Evolutionary conservation across 495 filamentous ascomycete species (phyloP).

Genomic region (Trichoderma gamsii): DNA sequence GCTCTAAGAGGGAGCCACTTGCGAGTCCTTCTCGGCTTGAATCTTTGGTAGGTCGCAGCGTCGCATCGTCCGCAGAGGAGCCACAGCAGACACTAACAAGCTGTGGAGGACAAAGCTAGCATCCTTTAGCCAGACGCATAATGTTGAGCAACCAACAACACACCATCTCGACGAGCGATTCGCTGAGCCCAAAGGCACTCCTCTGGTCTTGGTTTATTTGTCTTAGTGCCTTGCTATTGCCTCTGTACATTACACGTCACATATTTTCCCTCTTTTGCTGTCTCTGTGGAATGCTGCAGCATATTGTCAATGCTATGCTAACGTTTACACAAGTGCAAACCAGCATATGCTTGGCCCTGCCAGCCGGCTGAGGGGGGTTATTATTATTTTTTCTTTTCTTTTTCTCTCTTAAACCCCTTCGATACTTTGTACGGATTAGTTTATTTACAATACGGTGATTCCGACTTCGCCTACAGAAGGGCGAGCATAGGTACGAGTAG

Average conservation of each 20-base stretch:
- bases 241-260: not conserved
- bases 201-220: not conserved
- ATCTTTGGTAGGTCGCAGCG: not conserved
- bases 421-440: not conserved
- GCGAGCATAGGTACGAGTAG: not conserved
- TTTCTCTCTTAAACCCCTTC: not conserved
- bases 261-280: not conserved
- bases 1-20: not conserved
- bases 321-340: not conserved
- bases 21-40: not conserved
- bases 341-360: not conserved
- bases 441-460: not conserved
- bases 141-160: conserved; percentile 7
- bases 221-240: not conserved
- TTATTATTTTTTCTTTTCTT: no score
- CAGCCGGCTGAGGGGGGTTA: not conserved
- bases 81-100: not conserved
- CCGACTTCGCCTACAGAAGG: not conserved
- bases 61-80: not conserved
- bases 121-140: conserved; percentile 10
- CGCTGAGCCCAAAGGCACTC: not conserved
- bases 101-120: not conserved
- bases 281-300: not conserved
- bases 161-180: conserved; percentile 5
- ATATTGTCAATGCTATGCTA: not conserved